Evolutionary conservation across 192 early-diverging fungal species (phyloP).

Genomic region (Lobosporangium transversale): DNA sequence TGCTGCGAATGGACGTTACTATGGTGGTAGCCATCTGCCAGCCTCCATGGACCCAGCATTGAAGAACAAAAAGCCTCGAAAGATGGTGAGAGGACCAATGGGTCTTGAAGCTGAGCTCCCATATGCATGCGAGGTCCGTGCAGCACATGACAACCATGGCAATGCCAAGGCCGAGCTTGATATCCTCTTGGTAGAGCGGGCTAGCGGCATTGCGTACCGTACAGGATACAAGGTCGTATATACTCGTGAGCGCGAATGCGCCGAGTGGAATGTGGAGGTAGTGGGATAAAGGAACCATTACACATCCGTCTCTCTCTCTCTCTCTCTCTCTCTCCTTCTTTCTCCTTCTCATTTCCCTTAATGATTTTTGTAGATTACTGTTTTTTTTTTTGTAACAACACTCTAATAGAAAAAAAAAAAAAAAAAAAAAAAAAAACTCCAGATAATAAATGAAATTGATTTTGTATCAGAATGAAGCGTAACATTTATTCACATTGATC

Average conservation of each 20-base stretch:
- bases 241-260: constrained; percentile 35
- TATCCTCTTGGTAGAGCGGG: constrained; percentile 43
- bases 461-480: too few relatives aligned
- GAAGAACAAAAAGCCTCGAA: constrained; percentile 22
- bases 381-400: too few relatives aligned
- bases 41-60: constrained; percentile 19
- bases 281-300: constrained; percentile 25
- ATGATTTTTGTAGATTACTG: too few relatives aligned
- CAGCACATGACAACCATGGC: constrained; percentile 23
- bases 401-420: too few relatives aligned
- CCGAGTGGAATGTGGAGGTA: constrained; percentile 41
- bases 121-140: constrained; percentile 39
- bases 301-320: too few relatives aligned
- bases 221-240: constrained; percentile 47
- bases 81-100: constrained; percentile 25
- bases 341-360: too few relatives aligned
- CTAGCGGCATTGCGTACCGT: constrained; percentile 36
- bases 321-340: too few relatives aligned
- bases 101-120: constrained; percentile 48
- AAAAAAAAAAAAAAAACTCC: too few relatives aligned
- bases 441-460: too few relatives aligned
- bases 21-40: constrained; percentile 49
- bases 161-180: constrained; percentile 45
- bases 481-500: too few relatives aligned
- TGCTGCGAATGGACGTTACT: constrained; percentile 33